phyloP scores from a whole-genome alignment of 2,329 filamentous ascomycete species.

The Akanthomyces uredinophilus region DNA sequence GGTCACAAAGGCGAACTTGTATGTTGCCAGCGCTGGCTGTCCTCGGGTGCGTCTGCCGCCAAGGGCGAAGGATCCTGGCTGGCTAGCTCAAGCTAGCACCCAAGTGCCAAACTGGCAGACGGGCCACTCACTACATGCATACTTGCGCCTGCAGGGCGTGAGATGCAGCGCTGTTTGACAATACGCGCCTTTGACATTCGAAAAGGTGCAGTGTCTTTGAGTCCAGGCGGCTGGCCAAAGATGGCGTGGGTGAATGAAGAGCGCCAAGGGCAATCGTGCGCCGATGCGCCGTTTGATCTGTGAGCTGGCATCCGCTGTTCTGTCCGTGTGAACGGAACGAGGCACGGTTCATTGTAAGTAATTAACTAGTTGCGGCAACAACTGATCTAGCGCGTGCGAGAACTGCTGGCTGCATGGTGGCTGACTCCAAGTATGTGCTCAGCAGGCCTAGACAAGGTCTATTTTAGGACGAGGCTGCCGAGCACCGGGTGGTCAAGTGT shows the following conservation, averaged over 20 bases:
- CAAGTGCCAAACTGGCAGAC: neutral
- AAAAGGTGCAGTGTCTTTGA: neutral
- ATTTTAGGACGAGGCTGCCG: neutral
- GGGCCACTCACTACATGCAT: neutral
- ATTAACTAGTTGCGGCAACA: no score
- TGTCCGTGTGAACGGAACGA: neutral
- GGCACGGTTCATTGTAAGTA: no score
- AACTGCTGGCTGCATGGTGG: constrained; percentile 5
- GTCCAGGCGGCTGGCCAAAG: neutral
- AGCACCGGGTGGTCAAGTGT: neutral
- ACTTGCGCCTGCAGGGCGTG: neutral
- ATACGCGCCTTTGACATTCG: neutral
- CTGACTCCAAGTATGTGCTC: neutral
- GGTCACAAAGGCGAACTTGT: neutral
- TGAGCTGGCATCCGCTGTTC: neutral
- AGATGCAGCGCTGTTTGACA: neutral
- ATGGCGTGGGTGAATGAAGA: neutral
- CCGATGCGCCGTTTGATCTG: neutral
- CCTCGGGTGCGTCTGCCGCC: neutral
- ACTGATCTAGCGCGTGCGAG: neutral
- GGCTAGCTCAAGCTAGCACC: neutral
- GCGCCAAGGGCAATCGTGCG: neutral
- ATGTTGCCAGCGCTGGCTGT: neutral
- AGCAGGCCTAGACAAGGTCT: neutral
- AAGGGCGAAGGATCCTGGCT: neutral